Base-by-base conservation (phyloP, 1,284 basidiomycete genomes). In the Cronartium quercuum region DNA sequence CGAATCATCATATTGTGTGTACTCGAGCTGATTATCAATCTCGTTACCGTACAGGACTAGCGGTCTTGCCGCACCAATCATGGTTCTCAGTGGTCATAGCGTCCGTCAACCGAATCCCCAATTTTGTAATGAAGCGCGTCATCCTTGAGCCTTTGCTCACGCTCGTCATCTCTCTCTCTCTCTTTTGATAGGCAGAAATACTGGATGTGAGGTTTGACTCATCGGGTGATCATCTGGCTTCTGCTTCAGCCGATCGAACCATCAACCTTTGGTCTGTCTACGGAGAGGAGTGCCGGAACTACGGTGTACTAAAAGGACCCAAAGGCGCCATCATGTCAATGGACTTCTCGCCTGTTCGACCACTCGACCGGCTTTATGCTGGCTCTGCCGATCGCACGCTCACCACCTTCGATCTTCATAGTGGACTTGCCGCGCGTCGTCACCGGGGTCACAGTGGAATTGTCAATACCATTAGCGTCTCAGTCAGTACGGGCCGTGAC, bases 381-480 rank as follows among this genome's bases (percentile, higher is more conserved):
- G 69, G 42, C 57, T 82, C 81, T n/a, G 81, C 80, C 1, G 81
- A 82, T 65, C 76, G 76, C 4, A 82, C 80, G 2, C 63, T 82
- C 47, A 80, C 80, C 62, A 77, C 76, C 9, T 82, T 81, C 80
- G 76, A 78, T 51, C 37, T 77, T 3, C 42, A 66, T 2, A 78
- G 79, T 2, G 80, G 80, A 0, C 77, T 79, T 40, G 80, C 81
- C 68, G 34, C 78, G 55, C 77, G 81, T 12, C 71, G 81, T 6
- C 74, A 81, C 41, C 76, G 81, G 9, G 79, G 79, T 0, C 81
- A 82, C 68, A 77, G 76, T 18, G 79, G 77, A 12, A 78, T 81
- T 34, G 76, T 82, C 65, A 82, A 82, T 75, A 76, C 77, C 58
- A 77, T 82, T 15, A 77, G 79, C 9, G 78, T 77, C 29, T 78